Evolutionary conservation across 1,284 basidiomycete species (phyloP), one percentile per base, ranked within the genome.

Genomic region (Trametes polyzona): DNA sequence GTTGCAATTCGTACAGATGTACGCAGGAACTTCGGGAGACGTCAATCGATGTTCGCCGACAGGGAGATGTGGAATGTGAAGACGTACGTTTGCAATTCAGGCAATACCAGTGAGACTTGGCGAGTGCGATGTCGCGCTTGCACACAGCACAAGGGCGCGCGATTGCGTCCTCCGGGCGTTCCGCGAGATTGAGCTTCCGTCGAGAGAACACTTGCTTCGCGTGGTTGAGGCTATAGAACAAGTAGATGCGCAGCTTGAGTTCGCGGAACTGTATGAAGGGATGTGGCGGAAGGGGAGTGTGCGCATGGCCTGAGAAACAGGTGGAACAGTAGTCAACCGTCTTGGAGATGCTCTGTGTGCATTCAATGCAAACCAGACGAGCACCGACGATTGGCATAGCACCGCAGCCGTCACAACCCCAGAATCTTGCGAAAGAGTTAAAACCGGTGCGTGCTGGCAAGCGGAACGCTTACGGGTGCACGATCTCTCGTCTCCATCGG

Each of bases 1-100:
- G 29, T 57, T 57, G 50, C 50, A 57, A 2, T 47, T 40, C 11
- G 11, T 32, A 17, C 56, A 57, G 1, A 57, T 23, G n/a, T 21
- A 35, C 2, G 48, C 42, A 4, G 26, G 3, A 9, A 17, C 40
- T 17, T 52, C 16, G 17, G n/a, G 17, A 4, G 2, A 1, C 11
- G 9, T 29, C 8, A 26, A 32, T 35, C n/a, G n/a, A n/a, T n/a
- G n/a, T 17, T 2, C 7, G 40, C 12, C 21, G 11, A 43, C 12
- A 5, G 16, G 19, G 8, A 4, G 5, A 21, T 12, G 33, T 5
- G 11, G 9, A 8, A n/a, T 35, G 12, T 23, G n/a, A 42, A 37
- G 8, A 16, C 46, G 37, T 33, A 35, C 50, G 24, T 17, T 39
- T 19, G 42, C 51, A 52, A 11, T 41, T 30, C 5, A 46, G 23